A percentile compares a stretch with the other conserved stretches of the same genome.
Evolutionary conservation across 1,139 yeast species (phyloP).

Genomic region (Hemisphaericaspora subhashii): DNA sequence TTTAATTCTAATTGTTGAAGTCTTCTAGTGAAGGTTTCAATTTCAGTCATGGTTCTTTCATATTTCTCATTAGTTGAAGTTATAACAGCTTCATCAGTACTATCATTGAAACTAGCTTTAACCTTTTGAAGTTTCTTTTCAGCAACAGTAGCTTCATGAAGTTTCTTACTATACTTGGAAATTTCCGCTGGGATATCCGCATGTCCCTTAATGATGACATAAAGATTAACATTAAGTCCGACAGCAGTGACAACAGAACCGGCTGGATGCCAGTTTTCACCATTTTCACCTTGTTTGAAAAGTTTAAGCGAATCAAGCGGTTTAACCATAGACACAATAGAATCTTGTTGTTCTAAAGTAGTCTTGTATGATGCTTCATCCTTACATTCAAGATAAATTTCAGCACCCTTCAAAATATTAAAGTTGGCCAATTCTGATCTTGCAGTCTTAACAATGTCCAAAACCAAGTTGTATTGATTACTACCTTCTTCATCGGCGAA

Average conservation of each 20-base stretch:
- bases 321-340: slow-evolving; percentile 87
- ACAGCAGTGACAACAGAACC: slow-evolving; percentile 90
- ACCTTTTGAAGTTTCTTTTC: slow-evolving; percentile 4
- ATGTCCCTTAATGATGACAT: slow-evolving; percentile 89
- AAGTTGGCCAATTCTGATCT: slow-evolving; percentile 91
- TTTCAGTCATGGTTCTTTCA: not conserved
- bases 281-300: slow-evolving; percentile 48
- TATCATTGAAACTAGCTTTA: slow-evolving; percentile 2
- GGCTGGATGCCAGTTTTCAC: slow-evolving; percentile 52
- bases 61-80: slow-evolving; percentile 1
- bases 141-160: slow-evolving; percentile 2
- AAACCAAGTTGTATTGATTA: slow-evolving; percentile 75
- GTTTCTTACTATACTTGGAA: slow-evolving; percentile 74
- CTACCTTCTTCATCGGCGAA: slow-evolving; percentile 66
- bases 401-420: slow-evolving; percentile 83
- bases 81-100: slow-evolving; percentile 1
- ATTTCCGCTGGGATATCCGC: slow-evolving; percentile 92
- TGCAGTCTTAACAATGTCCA: slow-evolving; percentile 87
- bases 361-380: slow-evolving; percentile 49
- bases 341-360: slow-evolving; percentile 70
- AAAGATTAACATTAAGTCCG: slow-evolving; percentile 79
- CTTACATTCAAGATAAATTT: slow-evolving; percentile 73
- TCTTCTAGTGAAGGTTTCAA: slow-evolving; percentile 4
- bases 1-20: slow-evolving; percentile 3
- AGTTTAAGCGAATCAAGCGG: slow-evolving; percentile 76